Base-by-base conservation (phyloP, 805 yeast genomes). In the Schwanniomyces sp. region DNA sequence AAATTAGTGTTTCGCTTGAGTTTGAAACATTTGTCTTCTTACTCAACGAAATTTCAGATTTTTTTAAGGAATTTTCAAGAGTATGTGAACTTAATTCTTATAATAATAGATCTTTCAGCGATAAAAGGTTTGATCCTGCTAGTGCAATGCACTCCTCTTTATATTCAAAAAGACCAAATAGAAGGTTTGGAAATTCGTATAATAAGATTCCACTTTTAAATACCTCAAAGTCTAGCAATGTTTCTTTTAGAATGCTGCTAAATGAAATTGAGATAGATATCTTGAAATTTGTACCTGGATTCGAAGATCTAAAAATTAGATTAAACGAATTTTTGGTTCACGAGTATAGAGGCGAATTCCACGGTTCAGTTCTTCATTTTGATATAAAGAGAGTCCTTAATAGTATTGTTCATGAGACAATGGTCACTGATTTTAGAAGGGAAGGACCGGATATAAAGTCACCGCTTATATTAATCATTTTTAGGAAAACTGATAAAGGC, bases 151-250 rank as follows among this genome's bases (percentile, higher is more conserved):
- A 48, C 9, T 34, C 40, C 14, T 50, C 56, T 2, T 36, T 48
- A 6, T 48, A 50, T 25, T 36, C 46, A 3, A 52, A 53, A 40
- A 53, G 59, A 42, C 53, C 53, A 34, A 42, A 54, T 6, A 47
- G 50, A 32, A 53, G 59, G 29, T 45, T 46, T n/a, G 53, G 58
- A 11, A 52, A 52, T 1, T 47, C 41, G 4, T 52, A 50, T 17
- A 39, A 38, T 24, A 50, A 50, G 18, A 43, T 34, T 18, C 39
- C 48, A 2, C 34, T 50, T 53, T 59, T 11, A 67, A 66, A 39
- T 70, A 67, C 43, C 55, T 47, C 43, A 44, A 62, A 64, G 9
- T 54, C 62, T 7, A 82, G 82, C 1, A 59, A 74, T 46, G 50
- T 80, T 1, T 72, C 74, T 2, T 46, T 76, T 12, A 74, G 72